Conservation (phyloP, 257 asterid genomes). For the Thymus quinquecostatus region DNA sequence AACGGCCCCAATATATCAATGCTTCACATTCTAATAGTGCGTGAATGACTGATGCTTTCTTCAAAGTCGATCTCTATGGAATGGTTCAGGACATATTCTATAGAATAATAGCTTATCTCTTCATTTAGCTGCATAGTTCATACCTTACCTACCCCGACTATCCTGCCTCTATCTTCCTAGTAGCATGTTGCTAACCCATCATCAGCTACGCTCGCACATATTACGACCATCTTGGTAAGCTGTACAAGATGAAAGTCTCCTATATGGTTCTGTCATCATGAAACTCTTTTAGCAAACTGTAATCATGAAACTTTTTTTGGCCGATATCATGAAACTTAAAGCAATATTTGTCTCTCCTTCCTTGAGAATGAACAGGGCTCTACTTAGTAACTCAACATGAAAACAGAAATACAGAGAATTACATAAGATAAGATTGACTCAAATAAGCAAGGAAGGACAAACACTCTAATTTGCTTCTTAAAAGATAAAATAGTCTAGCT, state of each 20-base stretch:
- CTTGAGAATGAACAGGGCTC: constrained; percentile 2
- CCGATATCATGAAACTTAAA: not conserved
- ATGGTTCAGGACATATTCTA: too few species aligned
- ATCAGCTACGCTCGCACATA: not conserved
- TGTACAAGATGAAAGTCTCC: too few species aligned
- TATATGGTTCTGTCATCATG: too few species aligned
- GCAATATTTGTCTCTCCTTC: not conserved
- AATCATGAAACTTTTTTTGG: too few species aligned
- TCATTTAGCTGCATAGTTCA: too few species aligned
- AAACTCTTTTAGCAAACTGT: too few species aligned
- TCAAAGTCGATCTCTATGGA: too few species aligned
- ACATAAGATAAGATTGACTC: not conserved
- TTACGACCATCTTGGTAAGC: not conserved
- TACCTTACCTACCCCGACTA: not conserved
- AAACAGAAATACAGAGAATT: not conserved
- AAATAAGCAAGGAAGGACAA: not conserved
- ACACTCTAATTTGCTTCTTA: not conserved
- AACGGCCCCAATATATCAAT: too few species aligned
- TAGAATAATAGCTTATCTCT: too few species aligned
- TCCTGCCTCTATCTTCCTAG: not conserved
- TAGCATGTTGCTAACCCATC: not conserved
- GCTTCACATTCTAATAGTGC: too few species aligned
- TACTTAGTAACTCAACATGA: not conserved
- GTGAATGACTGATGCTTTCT: too few species aligned
- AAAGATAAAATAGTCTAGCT: not conserved